Evolutionary conservation across 331 rosid genomes (phyloP), one percentile per base, ranked within the genome.

Genomic region (Dryas integrifolia): DNA sequence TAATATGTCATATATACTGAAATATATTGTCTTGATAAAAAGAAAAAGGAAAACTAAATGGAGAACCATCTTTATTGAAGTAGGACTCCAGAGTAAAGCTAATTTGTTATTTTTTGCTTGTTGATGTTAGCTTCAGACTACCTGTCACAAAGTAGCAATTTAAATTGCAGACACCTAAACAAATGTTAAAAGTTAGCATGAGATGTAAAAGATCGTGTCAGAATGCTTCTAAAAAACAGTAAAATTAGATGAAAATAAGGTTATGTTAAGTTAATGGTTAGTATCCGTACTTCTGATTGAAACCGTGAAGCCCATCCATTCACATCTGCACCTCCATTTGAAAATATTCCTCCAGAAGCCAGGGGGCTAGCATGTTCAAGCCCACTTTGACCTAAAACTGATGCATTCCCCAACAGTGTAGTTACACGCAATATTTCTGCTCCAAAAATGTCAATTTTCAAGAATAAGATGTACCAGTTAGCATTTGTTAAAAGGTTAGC

Each of bases 361-460:
- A 94, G 96, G 92, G 97, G 96, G 90, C 97, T 94, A 82, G 90
- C 88, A 81, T 87, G 93, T 87, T 95, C 98, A 86, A 95, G 92
- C 96, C 98, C 96, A 95, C 93, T 95, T 88, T 95, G 97, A 91
- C 96, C 96, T 92, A 95, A 89, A 86, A 91, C 96, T 89, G 99
- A 95, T 88, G 99, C 97, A 84, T 92, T 95, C 97, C 97, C 97
- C 96, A 94, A 85, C 91, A 94, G 92, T 70, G 97, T 88, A 82
- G 99, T 95, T 89, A 95, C 99, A 92, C 99, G 99, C 97, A 88
- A 79, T 84, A 95, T 92, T 95, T 95, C 99, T 95, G 99, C 97
- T 95, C 97, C 97, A 95, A 89, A 89, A 94, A 95, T 88, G 97
- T 89, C 98, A 92, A 90, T 92, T 90, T 92, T 72, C 98, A 92